Evolutionary conservation across 2,329 filamentous ascomycete species (phyloP), one percentile per base, ranked within the genome.

Genomic region (Trichoderma brevicompactum): DNA sequence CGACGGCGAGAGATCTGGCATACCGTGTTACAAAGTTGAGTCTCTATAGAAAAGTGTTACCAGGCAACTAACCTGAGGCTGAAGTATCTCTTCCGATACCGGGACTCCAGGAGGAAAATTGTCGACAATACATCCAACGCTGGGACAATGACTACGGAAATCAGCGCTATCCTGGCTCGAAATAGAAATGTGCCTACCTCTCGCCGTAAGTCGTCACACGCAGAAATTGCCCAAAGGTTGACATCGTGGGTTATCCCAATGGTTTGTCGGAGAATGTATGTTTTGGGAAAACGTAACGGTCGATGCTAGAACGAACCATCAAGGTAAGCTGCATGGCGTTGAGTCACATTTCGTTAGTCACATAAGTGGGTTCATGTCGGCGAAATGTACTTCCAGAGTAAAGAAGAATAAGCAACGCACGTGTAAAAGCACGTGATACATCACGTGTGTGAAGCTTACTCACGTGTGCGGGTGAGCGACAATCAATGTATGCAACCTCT

Each of bases 41-140:
- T n/a, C n/a, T n/a, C n/a, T n/a, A n/a, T n/a, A n/a, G n/a, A n/a
- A n/a, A n/a, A n/a, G n/a, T n/a, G n/a, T n/a, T n/a, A n/a, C n/a
- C n/a, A n/a, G n/a, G n/a, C n/a, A n/a, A 17, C 49, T 52, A 10
- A 52, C 28, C 49, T 52, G 49, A 10, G 49, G 49, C 49, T 52
- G 49, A 32, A 52, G 15, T 2, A 36, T 36, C 28, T n/a, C 49
- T 38, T 52, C 49, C 2, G 49, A 52, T 28, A 36, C 28, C 32
- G 49, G 40, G 40, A 41, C 40, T 41, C 40, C 48, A 23, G 40
- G 40, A 41, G 40, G 40, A 41, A 41, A 41, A 41, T 41, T 41
- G 40, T 41, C 40, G 40, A 41, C 40, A 41, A 41, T 41, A 41
- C 40, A 41, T 41, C 40, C 40, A 41, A 41, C 40, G 40, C 40